phyloP scores from a whole-genome alignment of 768 basidiomycete genomes.

The Clathrus columnatus region DNA sequence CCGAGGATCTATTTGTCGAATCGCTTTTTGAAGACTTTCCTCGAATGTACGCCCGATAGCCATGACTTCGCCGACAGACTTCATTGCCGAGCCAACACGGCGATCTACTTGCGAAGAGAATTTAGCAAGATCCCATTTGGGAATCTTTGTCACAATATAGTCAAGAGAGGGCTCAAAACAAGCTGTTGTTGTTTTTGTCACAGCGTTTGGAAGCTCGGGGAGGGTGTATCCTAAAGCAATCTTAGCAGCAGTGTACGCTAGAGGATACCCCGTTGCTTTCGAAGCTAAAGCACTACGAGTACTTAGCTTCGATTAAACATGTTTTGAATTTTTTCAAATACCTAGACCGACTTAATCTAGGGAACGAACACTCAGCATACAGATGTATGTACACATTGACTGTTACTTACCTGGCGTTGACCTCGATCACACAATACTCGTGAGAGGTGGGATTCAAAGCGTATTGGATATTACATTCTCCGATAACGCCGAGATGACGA shows the following conservation, averaged over 20 bases:
- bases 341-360: conserved; percentile 73
- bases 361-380: conserved; percentile 5
- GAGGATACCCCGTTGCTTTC: conserved; percentile 97
- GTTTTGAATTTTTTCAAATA: conserved; percentile 25
- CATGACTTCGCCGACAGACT: conserved; percentile 99
- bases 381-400: conserved; percentile 10
- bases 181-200: conserved; percentile 98
- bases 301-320: conserved; percentile 7
- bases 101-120: conserved; percentile 91
- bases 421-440: conserved; percentile 98
- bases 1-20: conserved; percentile 93
- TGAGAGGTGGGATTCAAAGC: conserved; percentile 86
- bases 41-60: conserved; percentile 99
- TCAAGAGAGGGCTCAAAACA: conserved; percentile 99
- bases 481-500: conserved; percentile 84
- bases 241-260: conserved; percentile 98
- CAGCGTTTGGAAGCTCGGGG: conserved; percentile 95
- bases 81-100: conserved; percentile 95
- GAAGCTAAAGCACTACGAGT: conserved; percentile 78
- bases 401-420: conserved; percentile 72
- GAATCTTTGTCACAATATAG: conserved; percentile 99
- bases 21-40: conserved; percentile 96
- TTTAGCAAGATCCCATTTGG: conserved; percentile 99
- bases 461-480: conserved; percentile 98
- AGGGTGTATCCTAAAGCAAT: conserved; percentile 96